phyloP scores from a whole-genome alignment of 129 eudicot genomes.

The Artemisia tridentata region DNA sequence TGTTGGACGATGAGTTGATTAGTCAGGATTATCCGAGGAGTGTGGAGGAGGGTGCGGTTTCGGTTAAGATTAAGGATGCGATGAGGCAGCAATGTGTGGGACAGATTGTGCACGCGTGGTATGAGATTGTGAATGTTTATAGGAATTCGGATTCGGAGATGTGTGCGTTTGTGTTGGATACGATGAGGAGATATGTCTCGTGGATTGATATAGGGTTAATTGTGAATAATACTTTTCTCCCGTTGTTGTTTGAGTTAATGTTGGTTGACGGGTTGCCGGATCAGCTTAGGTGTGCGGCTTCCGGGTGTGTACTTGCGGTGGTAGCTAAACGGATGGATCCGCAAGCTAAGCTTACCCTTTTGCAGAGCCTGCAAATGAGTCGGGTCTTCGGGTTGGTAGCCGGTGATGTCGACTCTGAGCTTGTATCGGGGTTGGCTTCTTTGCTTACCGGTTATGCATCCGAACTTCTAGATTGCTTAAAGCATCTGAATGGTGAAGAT shows the following conservation, averaged over 20 bases:
- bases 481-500: conserved; percentile 62
- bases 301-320: conserved; percentile 75
- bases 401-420: conserved; percentile 67
- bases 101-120: conserved; percentile 81
- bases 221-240: conserved; percentile 68
- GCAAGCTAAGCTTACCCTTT: conserved; percentile 61
- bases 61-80: conserved; percentile 80
- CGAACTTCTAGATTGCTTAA: conserved; percentile 72
- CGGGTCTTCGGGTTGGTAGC: conserved; percentile 68
- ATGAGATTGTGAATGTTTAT: conserved; percentile 62
- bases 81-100: conserved; percentile 92
- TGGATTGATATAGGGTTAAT: conserved; percentile 79
- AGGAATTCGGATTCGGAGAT: conserved; percentile 70
- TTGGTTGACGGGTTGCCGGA: conserved; percentile 62
- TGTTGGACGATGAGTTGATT: conserved; percentile 84
- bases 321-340: conserved; percentile 93
- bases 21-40: conserved; percentile 84
- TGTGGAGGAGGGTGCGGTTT: conserved; percentile 56
- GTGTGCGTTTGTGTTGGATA: conserved; percentile 69
- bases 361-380: conserved; percentile 70
- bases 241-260: conserved; percentile 68
- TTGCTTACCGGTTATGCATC: conserved; percentile 83
- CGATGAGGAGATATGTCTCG: conserved; percentile 73
- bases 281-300: conserved; percentile 75
- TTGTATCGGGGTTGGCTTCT: conserved; percentile 59